Evolutionary conservation across 352 stramenopile genomes (phyloP).

Genomic region (Albugo candida): DNA sequence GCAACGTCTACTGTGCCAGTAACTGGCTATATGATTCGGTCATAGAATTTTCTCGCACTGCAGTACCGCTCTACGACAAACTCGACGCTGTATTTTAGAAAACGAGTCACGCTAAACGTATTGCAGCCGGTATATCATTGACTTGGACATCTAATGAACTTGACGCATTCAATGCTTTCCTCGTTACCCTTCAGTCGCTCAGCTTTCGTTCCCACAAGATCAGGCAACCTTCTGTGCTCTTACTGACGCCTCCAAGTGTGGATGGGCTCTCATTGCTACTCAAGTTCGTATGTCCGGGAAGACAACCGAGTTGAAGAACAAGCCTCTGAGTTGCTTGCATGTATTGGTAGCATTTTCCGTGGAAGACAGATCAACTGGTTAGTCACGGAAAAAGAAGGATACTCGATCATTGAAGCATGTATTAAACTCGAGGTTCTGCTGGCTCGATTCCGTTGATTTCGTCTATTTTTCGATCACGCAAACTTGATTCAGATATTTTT

Average conservation of each 20-base stretch:
- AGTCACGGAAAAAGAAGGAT: slow-evolving; percentile 11
- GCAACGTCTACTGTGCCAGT: slow-evolving; percentile 9
- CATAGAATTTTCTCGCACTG: not conserved
- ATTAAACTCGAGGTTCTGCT: slow-evolving; percentile 9
- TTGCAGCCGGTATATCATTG: not conserved
- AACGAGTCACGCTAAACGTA: not conserved
- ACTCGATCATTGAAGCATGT: slow-evolving; percentile 10
- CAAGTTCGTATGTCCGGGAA: slow-evolving; percentile 2
- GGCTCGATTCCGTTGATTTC: slow-evolving; percentile 6
- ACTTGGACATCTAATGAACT: not conserved
- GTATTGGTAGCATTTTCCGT: slow-evolving; percentile 7
- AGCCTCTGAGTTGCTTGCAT: slow-evolving; percentile 5
- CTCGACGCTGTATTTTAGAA: slow-evolving; percentile 1
- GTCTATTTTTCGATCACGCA: slow-evolving; percentile 9
- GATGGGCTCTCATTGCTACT: slow-evolving; percentile 8
- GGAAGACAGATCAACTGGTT: slow-evolving; percentile 6
- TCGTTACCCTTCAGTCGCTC: slow-evolving; percentile 2
- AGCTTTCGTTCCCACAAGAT: not conserved
- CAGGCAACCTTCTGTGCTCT: slow-evolving; percentile 5
- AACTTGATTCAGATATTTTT: slow-evolving; percentile 8
- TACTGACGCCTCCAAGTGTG: slow-evolving; percentile 5
- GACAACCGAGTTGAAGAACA: slow-evolving; percentile 3
- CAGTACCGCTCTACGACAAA: slow-evolving; percentile 3
- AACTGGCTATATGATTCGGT: slow-evolving; percentile 8
- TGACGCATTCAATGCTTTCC: slow-evolving; percentile 1